Evolutionary conservation across 139 green algal species (phyloP).

Genomic region (Raphidocelis subcapitata): DNA sequence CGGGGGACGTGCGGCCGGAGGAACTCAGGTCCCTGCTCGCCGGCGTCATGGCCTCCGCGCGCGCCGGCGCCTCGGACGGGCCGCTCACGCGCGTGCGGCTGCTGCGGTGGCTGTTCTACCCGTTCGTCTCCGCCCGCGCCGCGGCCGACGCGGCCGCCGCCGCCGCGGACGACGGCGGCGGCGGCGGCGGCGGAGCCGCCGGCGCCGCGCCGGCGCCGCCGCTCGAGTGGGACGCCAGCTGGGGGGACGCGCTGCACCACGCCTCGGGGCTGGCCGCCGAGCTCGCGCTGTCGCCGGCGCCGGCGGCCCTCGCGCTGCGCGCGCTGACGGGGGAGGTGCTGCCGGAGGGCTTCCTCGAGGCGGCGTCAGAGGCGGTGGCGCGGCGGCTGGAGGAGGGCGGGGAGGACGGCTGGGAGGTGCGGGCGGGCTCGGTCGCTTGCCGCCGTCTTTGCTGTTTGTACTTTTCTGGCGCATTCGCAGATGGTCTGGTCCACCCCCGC

Average conservation of each 20-base stretch:
- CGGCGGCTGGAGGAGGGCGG: background rate
- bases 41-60: background rate
- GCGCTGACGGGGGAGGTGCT: slow-evolving; percentile 8
- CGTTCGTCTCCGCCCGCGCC: slow-evolving; percentile 1
- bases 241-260: slow-evolving; percentile 8
- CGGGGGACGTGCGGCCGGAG: slow-evolving; percentile 17
- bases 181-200: background rate
- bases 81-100: slow-evolving; percentile 6
- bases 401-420: background rate
- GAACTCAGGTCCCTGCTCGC: slow-evolving; percentile 14
- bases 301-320: background rate
- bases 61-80: background rate
- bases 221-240: slow-evolving; percentile 13
- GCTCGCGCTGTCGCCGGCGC: slow-evolving; percentile 9
- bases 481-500: too few species aligned
- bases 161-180: background rate
- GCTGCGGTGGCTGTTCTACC: slow-evolving; percentile 30
- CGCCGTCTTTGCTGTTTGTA: too few species aligned
- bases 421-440: too few species aligned
- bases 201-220: background rate
- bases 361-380: background rate
- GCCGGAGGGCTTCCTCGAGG: background rate
- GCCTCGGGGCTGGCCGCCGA: slow-evolving; percentile 11
- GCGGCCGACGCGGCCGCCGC: background rate
- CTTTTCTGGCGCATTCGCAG: too few species aligned